Evolutionary conservation across 257 asterid species (phyloP).

Genomic region (Osmanthus fragrans): DNA sequence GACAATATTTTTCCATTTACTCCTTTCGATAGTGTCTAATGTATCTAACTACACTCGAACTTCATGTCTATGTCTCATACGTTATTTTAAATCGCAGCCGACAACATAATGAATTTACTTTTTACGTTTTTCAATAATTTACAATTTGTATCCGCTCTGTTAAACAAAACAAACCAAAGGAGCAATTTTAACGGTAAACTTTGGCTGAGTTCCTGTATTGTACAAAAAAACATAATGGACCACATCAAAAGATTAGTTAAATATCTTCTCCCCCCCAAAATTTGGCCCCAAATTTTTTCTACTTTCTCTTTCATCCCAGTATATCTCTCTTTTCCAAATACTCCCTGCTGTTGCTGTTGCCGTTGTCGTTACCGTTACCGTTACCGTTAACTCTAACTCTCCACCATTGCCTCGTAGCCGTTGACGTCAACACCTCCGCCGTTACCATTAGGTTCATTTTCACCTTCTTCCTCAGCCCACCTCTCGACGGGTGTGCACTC

Average conservation of each 20-base stretch:
- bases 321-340: constrained; percentile 17
- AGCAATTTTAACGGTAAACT: background rate
- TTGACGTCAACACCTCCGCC: background rate
- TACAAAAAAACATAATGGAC: background rate
- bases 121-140: background rate
- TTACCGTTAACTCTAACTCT: constrained; percentile 13
- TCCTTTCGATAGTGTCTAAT: no score
- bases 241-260: constrained; percentile 1
- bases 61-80: no score
- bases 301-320: constrained; percentile 10
- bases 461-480: constrained; percentile 7
- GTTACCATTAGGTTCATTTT: background rate
- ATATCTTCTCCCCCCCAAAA: constrained; percentile 22
- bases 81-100: no score
- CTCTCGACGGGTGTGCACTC: constrained; percentile 26
- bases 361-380: constrained; percentile 24
- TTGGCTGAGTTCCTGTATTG: constrained; percentile 9
- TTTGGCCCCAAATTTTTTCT: constrained; percentile 17
- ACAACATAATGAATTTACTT: background rate
- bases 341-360: no score
- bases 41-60: no score
- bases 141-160: background rate
- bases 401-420: constrained; percentile 6
- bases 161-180: background rate
- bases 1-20: no score